phyloP scores from a whole-genome alignment of 108 stramenopile species.

The Nitzschia sp. region DNA sequence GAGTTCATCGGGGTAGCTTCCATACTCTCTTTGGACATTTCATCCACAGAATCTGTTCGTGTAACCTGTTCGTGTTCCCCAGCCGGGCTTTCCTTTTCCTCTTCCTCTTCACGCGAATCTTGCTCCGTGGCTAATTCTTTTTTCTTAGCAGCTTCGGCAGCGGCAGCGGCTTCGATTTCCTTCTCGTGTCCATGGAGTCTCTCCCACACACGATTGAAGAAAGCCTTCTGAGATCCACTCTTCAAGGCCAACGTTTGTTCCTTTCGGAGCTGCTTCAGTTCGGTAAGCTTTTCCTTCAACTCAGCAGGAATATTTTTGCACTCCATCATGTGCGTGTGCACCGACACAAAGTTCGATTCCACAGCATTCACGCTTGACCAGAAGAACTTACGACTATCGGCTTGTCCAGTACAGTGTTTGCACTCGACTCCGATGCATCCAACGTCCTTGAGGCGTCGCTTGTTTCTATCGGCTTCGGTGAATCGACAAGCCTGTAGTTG shows the following conservation, averaged over 20 bases:
- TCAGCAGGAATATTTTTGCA: conserved; percentile 66
- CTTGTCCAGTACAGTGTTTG: conserved; percentile 88
- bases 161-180: conserved; percentile 4
- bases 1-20: conserved; percentile 13
- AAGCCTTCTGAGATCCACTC: conserved; percentile 87
- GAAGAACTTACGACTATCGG: conserved; percentile 89
- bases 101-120: not conserved
- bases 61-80: not conserved
- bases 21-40: not conserved
- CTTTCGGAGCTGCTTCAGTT: conserved; percentile 77
- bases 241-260: conserved; percentile 79
- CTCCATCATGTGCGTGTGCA: conserved; percentile 91
- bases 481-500: conserved; percentile 87
- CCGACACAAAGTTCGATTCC: conserved; percentile 90
- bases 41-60: conserved; percentile 13
- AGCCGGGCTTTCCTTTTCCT: conserved; percentile 9
- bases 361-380: conserved; percentile 92
- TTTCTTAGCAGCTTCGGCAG: not conserved
- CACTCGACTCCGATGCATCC: conserved; percentile 91
- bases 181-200: conserved; percentile 62
- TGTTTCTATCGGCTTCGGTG: conserved; percentile 91
- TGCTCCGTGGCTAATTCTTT: not conserved
- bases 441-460: conserved; percentile 82
- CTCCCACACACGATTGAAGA: conserved; percentile 85
- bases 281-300: conserved; percentile 63